Evolutionary conservation across 2,329 filamentous ascomycete species (phyloP).

Genomic region (Claviceps monticola): DNA sequence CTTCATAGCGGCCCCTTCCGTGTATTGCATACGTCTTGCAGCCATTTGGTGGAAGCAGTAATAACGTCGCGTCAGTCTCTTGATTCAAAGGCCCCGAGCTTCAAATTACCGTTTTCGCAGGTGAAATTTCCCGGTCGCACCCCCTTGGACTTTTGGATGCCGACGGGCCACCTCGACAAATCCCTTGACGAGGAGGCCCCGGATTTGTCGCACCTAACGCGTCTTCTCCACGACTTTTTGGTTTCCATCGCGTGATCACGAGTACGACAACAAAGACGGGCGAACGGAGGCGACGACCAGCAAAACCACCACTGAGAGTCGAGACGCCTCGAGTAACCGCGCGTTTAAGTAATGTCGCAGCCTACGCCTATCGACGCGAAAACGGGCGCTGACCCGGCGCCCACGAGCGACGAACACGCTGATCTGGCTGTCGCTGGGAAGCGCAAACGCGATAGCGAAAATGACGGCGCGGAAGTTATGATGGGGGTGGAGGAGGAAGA

Average conservation of each 20-base stretch:
- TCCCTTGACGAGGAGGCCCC: conserved; percentile 21
- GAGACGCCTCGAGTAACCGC: conserved; percentile 6
- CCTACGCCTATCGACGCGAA: conserved; percentile 25
- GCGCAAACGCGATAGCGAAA: conserved; percentile 43
- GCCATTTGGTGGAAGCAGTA: conserved; percentile 10
- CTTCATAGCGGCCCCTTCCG: conserved; percentile 19
- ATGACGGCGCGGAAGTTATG: conserved; percentile 22
- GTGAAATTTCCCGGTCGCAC: conserved; percentile 15
- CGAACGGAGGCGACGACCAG: conserved; percentile 20
- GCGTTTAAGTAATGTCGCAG: conserved; percentile 26
- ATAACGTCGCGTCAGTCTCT: conserved; percentile 8
- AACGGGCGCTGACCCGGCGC: conserved; percentile 22
- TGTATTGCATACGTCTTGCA: conserved; percentile 14
- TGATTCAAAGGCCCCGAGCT: conserved; percentile 3
- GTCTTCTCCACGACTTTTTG: conserved; percentile 14
- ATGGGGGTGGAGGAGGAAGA: conserved; percentile 14
- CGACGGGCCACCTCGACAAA: conserved; percentile 16
- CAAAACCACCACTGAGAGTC: conserved; percentile 6
- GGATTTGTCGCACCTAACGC: conserved; percentile 27
- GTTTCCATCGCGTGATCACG: conserved; percentile 24
- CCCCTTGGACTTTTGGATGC: conserved; percentile 17
- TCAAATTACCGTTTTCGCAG: conserved; percentile 7
- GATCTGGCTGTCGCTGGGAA: conserved; percentile 30
- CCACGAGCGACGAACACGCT: conserved; percentile 16
- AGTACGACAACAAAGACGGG: conserved; percentile 7